Evolutionary conservation across 106 monocot genomes (phyloP).

Genomic region (Cymbidium sinense): DNA sequence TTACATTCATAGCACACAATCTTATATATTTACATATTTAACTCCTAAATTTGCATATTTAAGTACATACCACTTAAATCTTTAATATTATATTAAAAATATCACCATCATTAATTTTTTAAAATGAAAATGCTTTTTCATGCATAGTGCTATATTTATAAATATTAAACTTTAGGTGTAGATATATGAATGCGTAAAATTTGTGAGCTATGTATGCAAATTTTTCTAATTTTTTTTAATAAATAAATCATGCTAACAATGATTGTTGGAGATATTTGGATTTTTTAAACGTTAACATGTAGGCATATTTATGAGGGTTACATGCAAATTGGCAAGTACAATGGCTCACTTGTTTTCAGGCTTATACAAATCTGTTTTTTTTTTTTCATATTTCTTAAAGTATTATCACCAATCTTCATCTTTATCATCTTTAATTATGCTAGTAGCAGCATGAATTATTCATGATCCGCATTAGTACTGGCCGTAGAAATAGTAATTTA

Average conservation of each 20-base stretch:
- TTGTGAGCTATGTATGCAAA: too few species aligned
- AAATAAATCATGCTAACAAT: slow-evolving; percentile 1
- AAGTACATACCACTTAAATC: too few species aligned
- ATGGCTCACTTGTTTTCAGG: background rate
- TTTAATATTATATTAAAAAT: too few species aligned
- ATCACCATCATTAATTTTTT: too few species aligned
- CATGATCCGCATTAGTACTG: background rate
- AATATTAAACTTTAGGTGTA: too few species aligned
- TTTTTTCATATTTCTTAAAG: background rate
- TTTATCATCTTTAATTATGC: background rate
- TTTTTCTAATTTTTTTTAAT: background rate
- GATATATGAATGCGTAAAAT: too few species aligned
- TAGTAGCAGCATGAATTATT: background rate
- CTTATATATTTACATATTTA: too few species aligned
- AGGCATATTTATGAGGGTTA: background rate
- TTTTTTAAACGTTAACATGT: background rate
- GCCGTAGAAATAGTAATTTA: background rate
- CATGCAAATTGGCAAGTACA: background rate
- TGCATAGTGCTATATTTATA: too few species aligned
- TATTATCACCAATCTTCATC: background rate
- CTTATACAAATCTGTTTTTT: background rate
- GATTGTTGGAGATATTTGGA: background rate
- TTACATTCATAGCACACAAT: too few species aligned
- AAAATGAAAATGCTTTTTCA: too few species aligned
- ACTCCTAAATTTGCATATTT: too few species aligned